Base-by-base conservation (phyloP, 345 rosid genomes). In the Arabis hirsuta region DNA sequence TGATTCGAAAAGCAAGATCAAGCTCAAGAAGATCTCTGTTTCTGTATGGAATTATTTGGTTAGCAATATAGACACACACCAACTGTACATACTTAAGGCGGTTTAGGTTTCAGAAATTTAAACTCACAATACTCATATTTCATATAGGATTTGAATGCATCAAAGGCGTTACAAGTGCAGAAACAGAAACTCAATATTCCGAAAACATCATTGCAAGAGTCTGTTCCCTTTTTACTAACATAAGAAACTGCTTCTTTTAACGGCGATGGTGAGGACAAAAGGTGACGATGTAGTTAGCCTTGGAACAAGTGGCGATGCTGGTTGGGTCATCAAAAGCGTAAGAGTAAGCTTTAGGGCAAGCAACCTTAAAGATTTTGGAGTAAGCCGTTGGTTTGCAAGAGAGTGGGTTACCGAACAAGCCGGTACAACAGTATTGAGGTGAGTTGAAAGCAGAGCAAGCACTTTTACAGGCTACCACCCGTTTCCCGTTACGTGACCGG, bases 301-400 rank as follows among this genome's bases (percentile, higher is more conserved):
- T 76, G 1, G 87, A 80, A 75, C 98, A 95, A 36, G 99, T 95
- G 0, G 90, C 78, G 48, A 95, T 86, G 74, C 99, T 95, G 1
- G 98, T 91, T 4, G 96, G 98, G 61, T 95, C 99, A 29, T 95
- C 99, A 31, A 85, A 91, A 0, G 99, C 99, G 41, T 95, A 95
- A 1, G 98, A 89, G 57, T 95, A 95, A 0, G 99, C 97, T 70
- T 69, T 91, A 0, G 99, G 99, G 36, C 99, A 95, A 52, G 99
- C 99, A 0, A 85, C 65, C 88, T 95, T 95, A 73, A 95, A 95
- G 22, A 91, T 84, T 85, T 55, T 86, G 3, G 99, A 95, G 74
- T 95, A 95, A 0, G 93, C 90, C 0, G 99, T 91, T 4, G 98
- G 99, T 72, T 91, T 90, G 78, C 99, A 91, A 0, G 98, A 38